Evolutionary conservation across 352 stramenopile species (phyloP).

Genomic region (Globisporangium cederbergense): DNA sequence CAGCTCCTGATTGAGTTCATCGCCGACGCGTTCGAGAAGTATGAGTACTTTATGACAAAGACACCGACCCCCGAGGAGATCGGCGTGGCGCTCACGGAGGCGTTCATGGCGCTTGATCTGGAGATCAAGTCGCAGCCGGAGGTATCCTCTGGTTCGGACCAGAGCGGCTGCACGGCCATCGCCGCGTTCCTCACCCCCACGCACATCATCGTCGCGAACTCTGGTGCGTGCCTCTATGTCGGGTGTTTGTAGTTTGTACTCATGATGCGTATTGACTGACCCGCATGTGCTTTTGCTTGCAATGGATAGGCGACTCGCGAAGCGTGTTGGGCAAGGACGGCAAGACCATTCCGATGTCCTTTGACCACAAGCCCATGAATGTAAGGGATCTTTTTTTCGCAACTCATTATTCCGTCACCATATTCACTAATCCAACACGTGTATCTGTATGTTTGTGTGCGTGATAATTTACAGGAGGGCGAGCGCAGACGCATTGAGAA

Average conservation of each 20-base stretch:
- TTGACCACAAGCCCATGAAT: constrained; percentile 92
- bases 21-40: constrained; percentile 35
- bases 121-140: constrained; percentile 54
- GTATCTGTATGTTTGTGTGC: neutral
- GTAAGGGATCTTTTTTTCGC: constrained; percentile 33
- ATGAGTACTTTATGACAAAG: constrained; percentile 30
- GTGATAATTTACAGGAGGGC: constrained; percentile 29
- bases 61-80: constrained; percentile 46
- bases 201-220: constrained; percentile 81
- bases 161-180: constrained; percentile 79
- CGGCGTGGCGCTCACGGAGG: constrained; percentile 49
- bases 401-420: constrained; percentile 21
- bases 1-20: constrained; percentile 31
- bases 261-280: neutral
- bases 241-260: neutral
- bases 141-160: constrained; percentile 46
- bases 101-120: constrained; percentile 65
- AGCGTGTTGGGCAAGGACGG: constrained; percentile 59
- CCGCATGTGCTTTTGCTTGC: neutral
- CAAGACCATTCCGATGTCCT: constrained; percentile 70
- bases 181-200: constrained; percentile 56
- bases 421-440: neutral
- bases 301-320: constrained; percentile 59
- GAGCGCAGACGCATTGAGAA: constrained; percentile 70
- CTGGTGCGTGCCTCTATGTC: constrained; percentile 25